phyloP scores from a whole-genome alignment of 2,329 filamentous ascomycete genomes.

The Fusarium phyllophilum region DNA sequence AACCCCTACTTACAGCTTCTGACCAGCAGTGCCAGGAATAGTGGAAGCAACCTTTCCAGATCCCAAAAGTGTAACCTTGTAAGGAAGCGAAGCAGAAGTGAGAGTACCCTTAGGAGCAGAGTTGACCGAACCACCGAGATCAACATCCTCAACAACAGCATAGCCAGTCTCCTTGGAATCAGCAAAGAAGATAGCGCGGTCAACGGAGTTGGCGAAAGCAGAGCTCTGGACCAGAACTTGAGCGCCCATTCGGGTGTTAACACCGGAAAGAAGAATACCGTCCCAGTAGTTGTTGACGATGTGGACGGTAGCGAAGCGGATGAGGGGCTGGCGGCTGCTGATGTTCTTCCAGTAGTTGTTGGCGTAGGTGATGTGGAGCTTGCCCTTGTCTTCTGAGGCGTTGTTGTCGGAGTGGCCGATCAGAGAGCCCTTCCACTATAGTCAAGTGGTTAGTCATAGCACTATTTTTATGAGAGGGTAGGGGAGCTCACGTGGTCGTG shows the following conservation, averaged over 20 bases:
- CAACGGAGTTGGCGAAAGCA: constrained; percentile 56
- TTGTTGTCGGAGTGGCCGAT: constrained; percentile 70
- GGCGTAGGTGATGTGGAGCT: constrained; percentile 71
- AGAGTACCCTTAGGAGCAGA: constrained; percentile 60
- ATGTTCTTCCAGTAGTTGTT: constrained; percentile 74
- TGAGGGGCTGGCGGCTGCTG: constrained; percentile 69
- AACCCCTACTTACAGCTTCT: constrained; percentile 40
- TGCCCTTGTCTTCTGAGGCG: constrained; percentile 65
- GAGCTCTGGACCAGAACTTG: constrained; percentile 67
- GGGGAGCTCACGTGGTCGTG: constrained; percentile 46
- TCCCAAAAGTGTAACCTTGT: constrained; percentile 57
- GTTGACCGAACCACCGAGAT: constrained; percentile 51
- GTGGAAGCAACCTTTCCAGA: constrained; percentile 56
- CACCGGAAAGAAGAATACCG: constrained; percentile 53
- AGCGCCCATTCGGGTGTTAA: constrained; percentile 67
- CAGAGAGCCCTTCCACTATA: constrained; percentile 63
- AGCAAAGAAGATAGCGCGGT: constrained; percentile 49
- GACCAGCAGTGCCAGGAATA: constrained; percentile 53
- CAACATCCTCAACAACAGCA: constrained; percentile 54
- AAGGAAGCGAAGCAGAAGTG: constrained; percentile 63
- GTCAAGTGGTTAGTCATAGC: accelerated
- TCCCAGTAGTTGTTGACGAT: constrained; percentile 64
- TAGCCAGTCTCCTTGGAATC: constrained; percentile 57
- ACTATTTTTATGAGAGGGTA: accelerated
- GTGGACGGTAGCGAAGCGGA: constrained; percentile 75